These are phyloP conservation scores for Annona cherimola DNA, from an alignment of 164 flowering plant species.

Conservation along the genomic window DNA sequence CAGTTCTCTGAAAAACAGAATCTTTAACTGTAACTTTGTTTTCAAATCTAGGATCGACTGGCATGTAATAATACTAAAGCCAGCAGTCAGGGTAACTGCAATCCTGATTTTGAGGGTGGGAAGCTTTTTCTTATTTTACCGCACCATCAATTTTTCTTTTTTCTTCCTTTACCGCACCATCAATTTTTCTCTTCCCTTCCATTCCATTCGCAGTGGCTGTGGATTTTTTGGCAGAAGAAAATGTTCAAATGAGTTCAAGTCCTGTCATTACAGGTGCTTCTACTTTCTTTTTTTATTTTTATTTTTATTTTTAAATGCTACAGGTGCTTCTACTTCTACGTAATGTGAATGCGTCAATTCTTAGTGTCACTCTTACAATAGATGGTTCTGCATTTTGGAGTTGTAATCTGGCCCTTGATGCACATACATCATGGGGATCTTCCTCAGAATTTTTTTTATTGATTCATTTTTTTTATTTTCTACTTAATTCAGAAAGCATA, in stretches of 20 bases:
- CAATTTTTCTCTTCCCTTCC: neutral
- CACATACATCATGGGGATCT: neutral
- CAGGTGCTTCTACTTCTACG: too few relatives aligned
- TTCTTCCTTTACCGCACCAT: neutral
- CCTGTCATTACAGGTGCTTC: slow-evolving; percentile 21
- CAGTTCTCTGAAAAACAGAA: neutral
- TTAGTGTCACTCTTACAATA: too few relatives aligned
- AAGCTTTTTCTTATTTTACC: slow-evolving; percentile 2
- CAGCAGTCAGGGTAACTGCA: slow-evolving; percentile 19
- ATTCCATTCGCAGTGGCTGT: slow-evolving; percentile 26
- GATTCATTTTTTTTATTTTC: neutral
- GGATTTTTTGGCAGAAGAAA: slow-evolving; percentile 42
- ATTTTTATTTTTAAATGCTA: neutral
- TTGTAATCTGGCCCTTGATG: neutral
- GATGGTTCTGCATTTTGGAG: neutral
- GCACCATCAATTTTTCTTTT: neutral
- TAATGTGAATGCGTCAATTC: too few relatives aligned
- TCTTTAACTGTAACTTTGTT: slow-evolving; percentile 3
- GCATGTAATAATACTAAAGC: slow-evolving; percentile 16
- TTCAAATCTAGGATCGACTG: slow-evolving; percentile 26
- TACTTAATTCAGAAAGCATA: slow-evolving; percentile 22
- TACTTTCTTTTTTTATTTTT: slow-evolving; percentile 25
- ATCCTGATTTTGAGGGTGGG: slow-evolving; percentile 61
- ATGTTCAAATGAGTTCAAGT: slow-evolving; percentile 19
- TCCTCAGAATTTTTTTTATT: neutral